Conservation (phyloP, 176 grass and related monocot species). For the sorghum (Sorghum bicolor) region Sorghum_bicolor_NCBIv3 NC_012873.2:55003501-55004000, state of each 20-base stretch:
- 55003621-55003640: background rate
- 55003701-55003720: conserved; percentile 85
- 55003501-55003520: background rate
- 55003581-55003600: background rate
- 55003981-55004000: background rate
- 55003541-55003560: background rate
- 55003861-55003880: conserved; percentile 67
- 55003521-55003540: background rate
- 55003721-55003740: conserved; percentile 52
- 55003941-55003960: background rate
- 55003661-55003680: conserved; percentile 1
- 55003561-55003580: conserved; percentile 3
- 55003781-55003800: conserved; percentile 45
- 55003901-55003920: conserved; percentile 91
- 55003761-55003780: conserved; percentile 57
- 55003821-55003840: conserved; percentile 94
- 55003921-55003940: conserved; percentile 70
- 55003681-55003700: conserved; percentile 31
- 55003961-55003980: conserved; percentile 3
- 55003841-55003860: conserved; percentile 84
- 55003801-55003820: conserved; percentile 62
- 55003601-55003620: background rate
- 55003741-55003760: conserved; percentile 69
- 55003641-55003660: background rate
- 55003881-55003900: conserved; percentile 97